A percentile compares a stretch with the other conserved stretches of the same genome.
Conservation (phyloP, 2,329 filamentous ascomycete genomes). For the Cordyceps javanica region DNA sequence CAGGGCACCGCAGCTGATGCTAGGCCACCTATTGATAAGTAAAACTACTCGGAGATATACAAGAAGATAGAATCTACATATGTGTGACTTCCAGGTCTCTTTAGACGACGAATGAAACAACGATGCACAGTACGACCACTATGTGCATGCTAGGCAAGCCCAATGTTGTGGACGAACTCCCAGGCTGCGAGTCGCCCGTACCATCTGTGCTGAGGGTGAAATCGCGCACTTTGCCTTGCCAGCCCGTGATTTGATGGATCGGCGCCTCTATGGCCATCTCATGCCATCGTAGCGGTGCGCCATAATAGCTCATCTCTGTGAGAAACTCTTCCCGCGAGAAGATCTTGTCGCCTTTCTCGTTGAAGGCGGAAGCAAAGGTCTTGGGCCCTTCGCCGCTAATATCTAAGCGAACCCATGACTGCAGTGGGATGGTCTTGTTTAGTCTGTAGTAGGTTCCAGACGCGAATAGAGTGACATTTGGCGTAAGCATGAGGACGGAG, state of each 20-base stretch:
- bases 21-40: no score
- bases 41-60: no score
- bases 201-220: background rate
- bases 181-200: background rate
- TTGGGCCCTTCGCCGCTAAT: background rate
- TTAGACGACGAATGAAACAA: background rate
- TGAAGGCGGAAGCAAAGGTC: slow-evolving; percentile 4
- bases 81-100: no score
- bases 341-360: background rate
- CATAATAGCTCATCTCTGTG: slow-evolving; percentile 8
- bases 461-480: slow-evolving; percentile 29
- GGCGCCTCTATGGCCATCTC: slow-evolving; percentile 13
- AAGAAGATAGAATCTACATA: background rate
- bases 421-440: slow-evolving; percentile 18
- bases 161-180: background rate
- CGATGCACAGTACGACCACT: background rate
- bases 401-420: slow-evolving; percentile 7
- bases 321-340: slow-evolving; percentile 8
- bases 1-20: no score
- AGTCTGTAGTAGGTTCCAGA: slow-evolving; percentile 30
- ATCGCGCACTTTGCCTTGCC: slow-evolving; percentile 6
- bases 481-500: slow-evolving; percentile 36
- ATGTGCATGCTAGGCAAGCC: background rate
- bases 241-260: slow-evolving; percentile 8
- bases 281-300: slow-evolving; percentile 4